Base-by-base conservation (phyloP, 805 yeast genomes). In the Saturnispora zaruensis region DNA sequence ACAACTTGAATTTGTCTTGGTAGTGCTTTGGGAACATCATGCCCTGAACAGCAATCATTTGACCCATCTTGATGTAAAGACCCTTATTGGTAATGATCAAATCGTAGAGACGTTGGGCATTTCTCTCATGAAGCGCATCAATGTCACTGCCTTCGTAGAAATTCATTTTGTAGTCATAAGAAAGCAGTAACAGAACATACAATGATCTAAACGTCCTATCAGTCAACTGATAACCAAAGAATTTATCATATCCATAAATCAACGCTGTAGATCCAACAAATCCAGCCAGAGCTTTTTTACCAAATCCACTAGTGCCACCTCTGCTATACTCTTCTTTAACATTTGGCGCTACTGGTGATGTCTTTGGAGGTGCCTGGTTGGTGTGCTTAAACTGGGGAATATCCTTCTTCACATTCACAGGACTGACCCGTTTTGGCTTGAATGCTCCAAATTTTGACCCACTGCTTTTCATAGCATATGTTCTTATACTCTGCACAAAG, bases 1-100 rank as follows among this genome's bases (percentile, higher is more conserved):
- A 65, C 51, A 67, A 64, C 13, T 72, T 68, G 59, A 85, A 81
- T 57, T 76, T 66, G 38, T 69, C 73, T 55, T 80, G 87, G 64
- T 70, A 84, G 20, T 79, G 82, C 33, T 69, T 63, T 2, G 95
- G 95, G 55, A 85, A 77, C 58, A 82, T 70, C 25, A 74, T 66
- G 0, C 87, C 81, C 61, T 86, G 93, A 59, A 84, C 79, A 2
- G 93, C 91, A 43, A 85, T 73, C 46, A 86, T 82, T 70, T 85
- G 93, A 23, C 93, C 95, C 56, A 83, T 64, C 62, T 85, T 85
- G 62, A 86, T 81, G 60, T 83, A 86, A 18, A 86, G 69, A 1
- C 85, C 84, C 54, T 74, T 76, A 59, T 79, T 79, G 11, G 59
- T 59, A 34, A 63, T 60, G 50, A 79, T 59, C 46, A 80, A 60